Evolutionary conservation across 805 yeast species (phyloP).

Genomic region (Aciculoconidium aculeatum): DNA sequence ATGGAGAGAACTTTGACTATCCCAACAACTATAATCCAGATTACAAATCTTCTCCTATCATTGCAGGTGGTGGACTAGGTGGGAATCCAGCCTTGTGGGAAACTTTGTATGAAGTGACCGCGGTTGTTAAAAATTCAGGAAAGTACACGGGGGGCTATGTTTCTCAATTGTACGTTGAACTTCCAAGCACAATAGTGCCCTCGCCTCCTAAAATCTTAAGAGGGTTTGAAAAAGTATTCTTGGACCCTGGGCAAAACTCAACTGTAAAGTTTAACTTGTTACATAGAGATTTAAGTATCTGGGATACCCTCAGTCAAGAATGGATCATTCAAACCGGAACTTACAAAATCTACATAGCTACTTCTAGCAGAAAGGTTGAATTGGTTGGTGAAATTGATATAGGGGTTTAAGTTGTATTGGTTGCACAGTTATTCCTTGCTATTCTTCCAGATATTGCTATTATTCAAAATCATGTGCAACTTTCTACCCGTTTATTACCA

Average conservation of each 20-base stretch:
- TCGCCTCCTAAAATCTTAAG: slow-evolving; percentile 50
- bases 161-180: slow-evolving; percentile 49
- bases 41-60: slow-evolving; percentile 30
- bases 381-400: slow-evolving; percentile 42
- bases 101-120: slow-evolving; percentile 39
- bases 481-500: too few relatives aligned
- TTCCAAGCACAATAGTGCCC: slow-evolving; percentile 41
- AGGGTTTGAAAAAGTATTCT: slow-evolving; percentile 51
- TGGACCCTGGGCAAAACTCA: slow-evolving; percentile 35
- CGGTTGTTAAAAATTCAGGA: slow-evolving; percentile 45
- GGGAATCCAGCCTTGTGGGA: slow-evolving; percentile 62
- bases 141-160: slow-evolving; percentile 41
- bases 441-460: too few relatives aligned
- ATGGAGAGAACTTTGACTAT: slow-evolving; percentile 32
- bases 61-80: slow-evolving; percentile 48
- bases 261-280: slow-evolving; percentile 38
- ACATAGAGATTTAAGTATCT: slow-evolving; percentile 49
- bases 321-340: slow-evolving; percentile 56
- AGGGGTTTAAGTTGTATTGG: slow-evolving; percentile 16
- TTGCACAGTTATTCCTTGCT: too few relatives aligned
- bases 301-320: slow-evolving; percentile 51
- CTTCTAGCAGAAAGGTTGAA: slow-evolving; percentile 43
- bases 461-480: too few relatives aligned
- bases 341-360: slow-evolving; percentile 46
- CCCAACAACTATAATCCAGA: slow-evolving; percentile 34